phyloP scores from a whole-genome alignment of 106 monocot genomes.

The Alisma plantagoaquatica region DNA sequence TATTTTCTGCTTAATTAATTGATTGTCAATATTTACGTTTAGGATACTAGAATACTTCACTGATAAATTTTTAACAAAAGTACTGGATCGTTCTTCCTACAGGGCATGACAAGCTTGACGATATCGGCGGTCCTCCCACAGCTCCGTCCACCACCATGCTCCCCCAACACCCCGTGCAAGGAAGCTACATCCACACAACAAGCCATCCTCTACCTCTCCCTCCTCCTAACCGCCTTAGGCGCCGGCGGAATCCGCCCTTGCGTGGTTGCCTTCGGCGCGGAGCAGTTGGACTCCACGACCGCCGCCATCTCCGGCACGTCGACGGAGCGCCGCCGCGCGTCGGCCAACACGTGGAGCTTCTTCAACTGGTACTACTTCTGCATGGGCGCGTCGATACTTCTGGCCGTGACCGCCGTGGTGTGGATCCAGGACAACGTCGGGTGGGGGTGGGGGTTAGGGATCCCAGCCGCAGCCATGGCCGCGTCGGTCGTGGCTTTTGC shows the following conservation, averaged over 20 bases:
- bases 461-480: conserved; percentile 51
- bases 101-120: conserved; percentile 71
- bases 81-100: conserved; percentile 3
- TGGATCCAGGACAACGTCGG: conserved; percentile 77
- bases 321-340: neutral
- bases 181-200: conserved; percentile 35
- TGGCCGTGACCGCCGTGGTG: conserved; percentile 51
- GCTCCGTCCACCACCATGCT: conserved; percentile 52
- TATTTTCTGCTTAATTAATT: no score
- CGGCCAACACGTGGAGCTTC: conserved; percentile 27
- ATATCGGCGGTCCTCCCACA: conserved; percentile 42
- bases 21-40: no score
- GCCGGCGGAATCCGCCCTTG: conserved; percentile 81
- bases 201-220: conserved; percentile 46
- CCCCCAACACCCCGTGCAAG: conserved; percentile 14
- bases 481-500: conserved; percentile 42
- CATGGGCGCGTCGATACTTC: conserved; percentile 29
- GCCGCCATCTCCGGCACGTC: neutral
- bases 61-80: no score
- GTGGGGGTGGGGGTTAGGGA: conserved; percentile 62
- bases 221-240: conserved; percentile 49
- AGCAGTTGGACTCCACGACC: conserved; percentile 69
- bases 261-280: conserved; percentile 72
- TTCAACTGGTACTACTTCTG: conserved; percentile 78
- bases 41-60: no score